Evolutionary conservation across 345 rosid species (phyloP).

Genomic region (Cardamine chenopodiifolia): DNA sequence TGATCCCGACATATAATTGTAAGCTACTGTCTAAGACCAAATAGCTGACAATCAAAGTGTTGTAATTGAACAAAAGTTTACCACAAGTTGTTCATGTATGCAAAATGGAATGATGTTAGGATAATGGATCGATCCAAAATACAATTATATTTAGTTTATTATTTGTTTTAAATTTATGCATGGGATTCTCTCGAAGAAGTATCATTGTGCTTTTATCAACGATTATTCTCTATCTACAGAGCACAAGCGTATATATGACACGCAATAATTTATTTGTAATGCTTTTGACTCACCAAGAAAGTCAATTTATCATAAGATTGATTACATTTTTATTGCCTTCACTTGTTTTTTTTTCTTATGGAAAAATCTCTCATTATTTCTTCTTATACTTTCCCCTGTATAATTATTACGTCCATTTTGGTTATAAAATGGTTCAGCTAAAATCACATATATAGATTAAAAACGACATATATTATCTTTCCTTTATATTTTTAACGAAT

Average conservation of each 20-base stretch:
- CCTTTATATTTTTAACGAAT: not conserved
- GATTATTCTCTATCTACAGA: not conserved
- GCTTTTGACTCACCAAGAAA: slow-evolving; percentile 33
- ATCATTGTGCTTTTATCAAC: slow-evolving; percentile 30
- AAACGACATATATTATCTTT: not conserved
- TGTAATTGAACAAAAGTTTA: too few relatives aligned
- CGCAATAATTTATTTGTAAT: slow-evolving; percentile 29
- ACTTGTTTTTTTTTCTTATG: not conserved
- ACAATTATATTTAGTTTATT: not conserved
- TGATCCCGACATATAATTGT: too few relatives aligned
- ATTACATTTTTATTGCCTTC: slow-evolving; percentile 21
- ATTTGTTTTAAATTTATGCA: slow-evolving; percentile 13
- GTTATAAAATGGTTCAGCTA: not conserved
- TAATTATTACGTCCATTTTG: not conserved
- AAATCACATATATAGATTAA: not conserved
- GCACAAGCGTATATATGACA: slow-evolving; percentile 24
- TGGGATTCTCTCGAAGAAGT: slow-evolving; percentile 42
- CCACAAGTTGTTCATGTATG: too few relatives aligned
- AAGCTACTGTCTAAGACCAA: too few relatives aligned
- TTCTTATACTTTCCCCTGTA: not conserved
- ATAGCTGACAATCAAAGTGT: too few relatives aligned
- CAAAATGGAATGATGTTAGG: too few relatives aligned
- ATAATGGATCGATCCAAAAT: slow-evolving; percentile 16
- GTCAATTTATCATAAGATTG: slow-evolving; percentile 20
- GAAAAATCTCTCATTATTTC: not conserved